Percentiles rank a stretch among this genome's conserved stretches.
Conservation (phyloP, 306 rosid species). For the Pyrus betulifolia region DNA sequence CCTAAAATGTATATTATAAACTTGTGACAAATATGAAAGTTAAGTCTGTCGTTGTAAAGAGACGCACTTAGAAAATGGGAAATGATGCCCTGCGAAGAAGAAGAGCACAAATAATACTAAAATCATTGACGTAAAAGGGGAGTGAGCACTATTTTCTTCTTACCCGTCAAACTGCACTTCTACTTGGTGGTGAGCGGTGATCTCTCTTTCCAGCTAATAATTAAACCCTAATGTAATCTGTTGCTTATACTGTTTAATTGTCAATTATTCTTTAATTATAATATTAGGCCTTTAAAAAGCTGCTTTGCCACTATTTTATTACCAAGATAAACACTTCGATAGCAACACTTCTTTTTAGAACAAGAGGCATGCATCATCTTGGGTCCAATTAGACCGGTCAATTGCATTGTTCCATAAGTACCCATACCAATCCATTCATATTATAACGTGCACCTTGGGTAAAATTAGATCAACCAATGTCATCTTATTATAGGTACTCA, state of each 20-base stretch:
- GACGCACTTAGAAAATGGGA: slow-evolving; percentile 23
- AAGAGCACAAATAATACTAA: slow-evolving; percentile 17
- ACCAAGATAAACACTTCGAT: neutral
- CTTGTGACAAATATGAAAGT: neutral
- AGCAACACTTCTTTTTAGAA: no score
- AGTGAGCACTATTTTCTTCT: slow-evolving; percentile 4
- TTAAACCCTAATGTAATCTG: neutral
- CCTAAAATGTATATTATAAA: neutral
- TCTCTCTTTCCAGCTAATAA: neutral
- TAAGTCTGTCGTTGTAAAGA: slow-evolving; percentile 8
- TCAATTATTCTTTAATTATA: neutral
- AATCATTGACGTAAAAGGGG: slow-evolving; percentile 42
- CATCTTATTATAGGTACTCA: no score
- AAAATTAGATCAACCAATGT: no score
- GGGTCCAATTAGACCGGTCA: no score
- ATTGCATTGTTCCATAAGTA: no score
- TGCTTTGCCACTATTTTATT: neutral
- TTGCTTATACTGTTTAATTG: neutral
- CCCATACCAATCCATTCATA: neutral
- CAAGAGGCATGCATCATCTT: neutral
- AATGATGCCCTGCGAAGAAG: slow-evolving; percentile 9
- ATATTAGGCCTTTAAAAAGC: neutral
- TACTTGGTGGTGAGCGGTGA: neutral
- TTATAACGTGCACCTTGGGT: neutral
- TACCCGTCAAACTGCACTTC: slow-evolving; percentile 1